Percentiles rank a stretch among this genome's conserved stretches.
phyloP scores from a whole-genome alignment of 2,329 filamentous ascomycete genomes.

The Fusarium neocosmosporiellum region DNA sequence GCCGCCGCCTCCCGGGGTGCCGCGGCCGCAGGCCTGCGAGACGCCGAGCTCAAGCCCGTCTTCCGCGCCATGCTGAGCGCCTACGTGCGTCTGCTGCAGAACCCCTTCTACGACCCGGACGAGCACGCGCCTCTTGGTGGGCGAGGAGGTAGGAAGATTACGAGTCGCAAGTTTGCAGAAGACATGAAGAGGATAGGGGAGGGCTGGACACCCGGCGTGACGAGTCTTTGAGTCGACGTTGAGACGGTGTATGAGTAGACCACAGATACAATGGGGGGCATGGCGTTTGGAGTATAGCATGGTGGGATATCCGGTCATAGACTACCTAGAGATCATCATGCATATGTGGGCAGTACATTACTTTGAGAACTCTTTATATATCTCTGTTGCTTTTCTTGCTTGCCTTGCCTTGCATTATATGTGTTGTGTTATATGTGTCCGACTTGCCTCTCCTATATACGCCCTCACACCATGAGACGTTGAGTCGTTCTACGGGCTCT shows the following conservation, averaged over 20 bases:
- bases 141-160: conserved; percentile 75
- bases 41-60: conserved; percentile 89
- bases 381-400: conserved; percentile 2
- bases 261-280: conserved; percentile 33
- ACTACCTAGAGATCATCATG: conserved; percentile 32
- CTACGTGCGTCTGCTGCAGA: conserved; percentile 88
- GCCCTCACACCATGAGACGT: neutral
- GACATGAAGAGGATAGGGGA: conserved; percentile 91
- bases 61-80: conserved; percentile 94
- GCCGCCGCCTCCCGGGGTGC: conserved; percentile 29
- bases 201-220: conserved; percentile 80
- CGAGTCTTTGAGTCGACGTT: conserved; percentile 59
- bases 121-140: conserved; percentile 74
- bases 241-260: conserved; percentile 24
- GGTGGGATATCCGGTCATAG: conserved; percentile 40
- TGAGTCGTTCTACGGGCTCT: conserved; percentile 18
- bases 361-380: conserved; percentile 20
- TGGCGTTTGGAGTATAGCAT: conserved; percentile 44
- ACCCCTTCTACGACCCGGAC: conserved; percentile 94
- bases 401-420: conserved; percentile 3
- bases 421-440: neutral
- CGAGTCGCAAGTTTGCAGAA: conserved; percentile 80
- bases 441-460: neutral
- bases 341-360: conserved; percentile 22
- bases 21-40: conserved; percentile 75